A percentile compares a stretch with the other conserved stretches of the same genome.
phyloP scores from a whole-genome alignment of 73 alveolate genomes.

The Stentor coeruleus region DNA sequence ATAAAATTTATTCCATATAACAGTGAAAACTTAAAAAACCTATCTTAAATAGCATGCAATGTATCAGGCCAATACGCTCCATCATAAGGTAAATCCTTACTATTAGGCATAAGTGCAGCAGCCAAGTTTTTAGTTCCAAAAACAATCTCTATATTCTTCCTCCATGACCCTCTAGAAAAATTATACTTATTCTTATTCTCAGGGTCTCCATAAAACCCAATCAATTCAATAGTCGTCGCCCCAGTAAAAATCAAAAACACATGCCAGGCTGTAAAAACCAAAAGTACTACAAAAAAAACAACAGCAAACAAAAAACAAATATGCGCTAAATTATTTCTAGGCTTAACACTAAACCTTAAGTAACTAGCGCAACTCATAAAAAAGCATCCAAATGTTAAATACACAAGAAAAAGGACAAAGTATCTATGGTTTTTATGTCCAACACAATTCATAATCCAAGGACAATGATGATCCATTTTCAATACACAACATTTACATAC shows the following conservation, averaged over 20 bases:
- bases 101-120: neutral
- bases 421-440: constrained; percentile 21
- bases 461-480: constrained; percentile 24
- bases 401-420: constrained; percentile 6
- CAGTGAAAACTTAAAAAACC: too few relatives aligned
- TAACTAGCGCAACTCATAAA: neutral
- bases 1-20: too few relatives aligned
- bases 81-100: neutral
- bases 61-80: constrained; percentile 30
- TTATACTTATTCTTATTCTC: neutral
- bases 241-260: neutral
- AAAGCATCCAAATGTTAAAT: neutral
- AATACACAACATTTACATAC: neutral
- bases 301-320: neutral
- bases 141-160: constrained; percentile 12
- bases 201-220: constrained; percentile 2
- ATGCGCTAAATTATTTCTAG: neutral
- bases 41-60: neutral
- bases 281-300: constrained; percentile 9
- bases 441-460: constrained; percentile 4
- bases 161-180: constrained; percentile 19
- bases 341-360: neutral
- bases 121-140: constrained; percentile 2
- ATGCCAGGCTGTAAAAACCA: constrained; percentile 2
- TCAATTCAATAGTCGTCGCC: constrained; percentile 14